A percentile compares a stretch with the other conserved stretches of the same genome.
Conservation (phyloP, 306 rosid genomes). For the Cucumis cinereus region DNA sequence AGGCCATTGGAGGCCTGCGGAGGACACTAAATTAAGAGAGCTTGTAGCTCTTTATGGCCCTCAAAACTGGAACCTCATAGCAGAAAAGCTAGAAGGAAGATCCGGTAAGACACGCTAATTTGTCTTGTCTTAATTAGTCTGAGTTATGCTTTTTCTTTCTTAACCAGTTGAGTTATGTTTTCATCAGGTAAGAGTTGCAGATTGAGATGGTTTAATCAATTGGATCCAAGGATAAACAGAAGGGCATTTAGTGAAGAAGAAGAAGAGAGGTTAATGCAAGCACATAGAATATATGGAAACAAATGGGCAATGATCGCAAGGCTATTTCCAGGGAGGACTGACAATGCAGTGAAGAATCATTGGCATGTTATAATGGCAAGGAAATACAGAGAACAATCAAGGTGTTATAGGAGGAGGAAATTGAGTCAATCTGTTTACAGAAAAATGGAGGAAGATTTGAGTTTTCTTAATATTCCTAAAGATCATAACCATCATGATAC, state of each 20-base stretch:
- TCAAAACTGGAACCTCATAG: constrained; percentile 96
- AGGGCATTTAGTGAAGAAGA: constrained; percentile 83
- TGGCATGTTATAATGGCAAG: constrained; percentile 99
- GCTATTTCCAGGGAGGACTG: constrained; percentile 94
- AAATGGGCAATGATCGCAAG: constrained; percentile 99
- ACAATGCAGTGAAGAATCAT: constrained; percentile 93
- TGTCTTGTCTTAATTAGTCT: neutral
- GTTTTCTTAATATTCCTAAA: constrained; percentile 14
- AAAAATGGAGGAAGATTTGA: constrained; percentile 42
- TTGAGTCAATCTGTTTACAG: constrained; percentile 48
- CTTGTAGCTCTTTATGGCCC: constrained; percentile 92
- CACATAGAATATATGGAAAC: constrained; percentile 89
- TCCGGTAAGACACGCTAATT: constrained; percentile 46
- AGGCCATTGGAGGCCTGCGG: constrained; percentile 99
- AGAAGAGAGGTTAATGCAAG: constrained; percentile 91
- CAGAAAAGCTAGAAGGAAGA: constrained; percentile 94
- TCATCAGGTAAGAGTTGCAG: constrained; percentile 74
- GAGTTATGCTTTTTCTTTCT: neutral
- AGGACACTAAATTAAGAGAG: constrained; percentile 85
- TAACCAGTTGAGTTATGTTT: neutral
- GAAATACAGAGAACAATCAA: constrained; percentile 81
- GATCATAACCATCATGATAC: constrained; percentile 1
- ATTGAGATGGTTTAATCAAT: constrained; percentile 92
- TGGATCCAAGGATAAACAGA: constrained; percentile 94
- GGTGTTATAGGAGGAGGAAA: constrained; percentile 79